Evolutionary conservation across 805 yeast genomes (phyloP), one percentile per base, ranked within the genome.

Genomic region (Ogataea sp.): DNA sequence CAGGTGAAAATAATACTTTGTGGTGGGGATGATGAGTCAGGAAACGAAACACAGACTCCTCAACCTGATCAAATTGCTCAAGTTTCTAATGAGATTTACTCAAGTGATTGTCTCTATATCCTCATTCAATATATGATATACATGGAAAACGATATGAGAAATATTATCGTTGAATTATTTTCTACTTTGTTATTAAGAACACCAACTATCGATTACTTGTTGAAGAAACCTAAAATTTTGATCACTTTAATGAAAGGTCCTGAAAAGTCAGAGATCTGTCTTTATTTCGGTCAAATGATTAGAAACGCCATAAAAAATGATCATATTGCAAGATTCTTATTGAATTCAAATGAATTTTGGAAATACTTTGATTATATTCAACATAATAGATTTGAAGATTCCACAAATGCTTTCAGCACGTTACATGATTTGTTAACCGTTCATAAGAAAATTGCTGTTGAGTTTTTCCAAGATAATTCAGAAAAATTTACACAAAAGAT

Each of bases 61-160:
- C 70, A 66, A n/a, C 80, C 86, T 1, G 95, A 87, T 48, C 85
- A 75, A 42, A 75, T 86, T 27, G 78, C 84, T 13, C 77, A 68
- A 27, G 64, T 93, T 38, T 86, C 95, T 9, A 84, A 79, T 49
- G 96, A 89, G 47, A 78, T 87, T 2, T 84, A 83, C 52, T 59
- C 73, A 8, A 67, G 83, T 1, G 95, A 88, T 55, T 65, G 83
- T 42, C 70, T 93, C 26, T 73, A 72, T 46, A 68, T 69, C 18
- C 61, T 93, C 44, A 66, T 86, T 13, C 56, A 64, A 16, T 73
- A 79, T 51, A 64, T 93, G 40, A 64, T 64, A n/a, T 68, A 70
- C 26, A 69, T 93, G 40, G 96, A 87, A 46, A 89, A 93, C 61
- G 97, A 93, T 55, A 78, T 94, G 34, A 70, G 96, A 40, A 88